phyloP scores from a whole-genome alignment of 768 basidiomycete species.

The Amanita rubescens region DNA sequence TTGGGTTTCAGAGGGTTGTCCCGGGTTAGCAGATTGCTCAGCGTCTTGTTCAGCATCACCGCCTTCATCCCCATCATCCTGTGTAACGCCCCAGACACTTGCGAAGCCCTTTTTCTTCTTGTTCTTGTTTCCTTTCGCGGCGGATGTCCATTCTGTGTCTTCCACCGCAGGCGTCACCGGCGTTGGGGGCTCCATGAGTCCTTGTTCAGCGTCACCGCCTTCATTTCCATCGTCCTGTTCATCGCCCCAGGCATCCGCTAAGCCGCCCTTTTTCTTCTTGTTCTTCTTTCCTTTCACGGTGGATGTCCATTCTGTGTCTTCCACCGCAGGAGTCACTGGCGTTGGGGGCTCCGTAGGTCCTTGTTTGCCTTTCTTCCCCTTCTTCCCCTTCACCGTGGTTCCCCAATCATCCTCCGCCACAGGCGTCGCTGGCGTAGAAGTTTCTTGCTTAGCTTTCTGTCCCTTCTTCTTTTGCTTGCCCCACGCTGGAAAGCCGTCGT shows the following conservation, averaged over 20 bases:
- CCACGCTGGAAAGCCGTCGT: background rate
- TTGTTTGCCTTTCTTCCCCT: background rate
- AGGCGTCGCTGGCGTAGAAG: no score
- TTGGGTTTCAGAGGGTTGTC: background rate
- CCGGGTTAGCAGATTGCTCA: background rate
- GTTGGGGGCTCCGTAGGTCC: background rate
- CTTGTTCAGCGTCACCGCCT: background rate
- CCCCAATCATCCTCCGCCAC: no score
- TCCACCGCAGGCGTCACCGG: background rate
- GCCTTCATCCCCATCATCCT: background rate
- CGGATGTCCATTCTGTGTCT: background rate
- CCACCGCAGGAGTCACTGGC: background rate
- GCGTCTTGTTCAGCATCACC: background rate
- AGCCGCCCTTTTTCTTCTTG: slow-evolving; percentile 9
- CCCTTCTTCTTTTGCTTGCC: no score
- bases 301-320: background rate
- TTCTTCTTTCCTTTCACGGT: slow-evolving; percentile 7
- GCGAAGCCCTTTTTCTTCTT: slow-evolving; percentile 8
- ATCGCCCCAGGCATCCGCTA: background rate
- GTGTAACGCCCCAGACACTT: background rate
- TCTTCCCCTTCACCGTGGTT: background rate
- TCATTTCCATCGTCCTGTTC: background rate
- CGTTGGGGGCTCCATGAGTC: background rate
- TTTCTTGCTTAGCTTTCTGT: no score
- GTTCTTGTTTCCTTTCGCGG: slow-evolving; percentile 8